These are phyloP conservation scores for Phytopythium helicoides DNA, from an alignment of 352 stramenopile genomes.

Conservation along the genomic window DNA sequence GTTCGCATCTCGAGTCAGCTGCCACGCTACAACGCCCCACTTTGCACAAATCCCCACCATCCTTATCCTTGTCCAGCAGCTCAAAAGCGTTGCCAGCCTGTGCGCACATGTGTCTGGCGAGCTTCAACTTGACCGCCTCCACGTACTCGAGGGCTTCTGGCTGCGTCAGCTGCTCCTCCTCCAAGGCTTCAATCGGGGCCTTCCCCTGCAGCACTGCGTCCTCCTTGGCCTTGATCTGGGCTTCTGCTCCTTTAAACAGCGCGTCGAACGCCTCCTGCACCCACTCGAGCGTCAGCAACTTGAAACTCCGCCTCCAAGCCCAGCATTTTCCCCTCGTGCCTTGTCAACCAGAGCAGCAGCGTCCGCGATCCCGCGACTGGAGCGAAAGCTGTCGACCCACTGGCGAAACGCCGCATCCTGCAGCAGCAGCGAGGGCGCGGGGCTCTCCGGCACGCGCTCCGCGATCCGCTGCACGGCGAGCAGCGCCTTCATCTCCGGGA, in stretches of 20 bases:
- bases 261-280: constrained; percentile 33
- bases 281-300: not conserved
- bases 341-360: constrained; percentile 30
- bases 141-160: constrained; percentile 32
- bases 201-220: constrained; percentile 32
- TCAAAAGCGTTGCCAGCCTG: constrained; percentile 40
- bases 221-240: constrained; percentile 45
- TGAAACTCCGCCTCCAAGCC: not conserved
- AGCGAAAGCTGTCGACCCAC: constrained; percentile 26
- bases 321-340: not conserved
- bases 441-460: constrained; percentile 29
- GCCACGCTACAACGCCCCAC: too few species aligned
- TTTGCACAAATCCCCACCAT: too few species aligned
- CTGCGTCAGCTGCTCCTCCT: constrained; percentile 23
- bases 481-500: constrained; percentile 64
- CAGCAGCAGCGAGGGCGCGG: constrained; percentile 14
- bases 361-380: constrained; percentile 11
- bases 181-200: constrained; percentile 34
- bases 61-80: constrained; percentile 61
- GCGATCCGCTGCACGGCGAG: constrained; percentile 45
- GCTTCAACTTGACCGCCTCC: constrained; percentile 58
- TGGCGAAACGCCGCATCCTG: constrained; percentile 16
- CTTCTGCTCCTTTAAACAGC: constrained; percentile 40
- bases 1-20: too few species aligned
- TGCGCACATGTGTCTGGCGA: constrained; percentile 57